A percentile compares a stretch with the other conserved stretches of the same genome.
Conservation (phyloP, 805 yeast genomes). For the Lachancea lanzarotensis region DNA sequence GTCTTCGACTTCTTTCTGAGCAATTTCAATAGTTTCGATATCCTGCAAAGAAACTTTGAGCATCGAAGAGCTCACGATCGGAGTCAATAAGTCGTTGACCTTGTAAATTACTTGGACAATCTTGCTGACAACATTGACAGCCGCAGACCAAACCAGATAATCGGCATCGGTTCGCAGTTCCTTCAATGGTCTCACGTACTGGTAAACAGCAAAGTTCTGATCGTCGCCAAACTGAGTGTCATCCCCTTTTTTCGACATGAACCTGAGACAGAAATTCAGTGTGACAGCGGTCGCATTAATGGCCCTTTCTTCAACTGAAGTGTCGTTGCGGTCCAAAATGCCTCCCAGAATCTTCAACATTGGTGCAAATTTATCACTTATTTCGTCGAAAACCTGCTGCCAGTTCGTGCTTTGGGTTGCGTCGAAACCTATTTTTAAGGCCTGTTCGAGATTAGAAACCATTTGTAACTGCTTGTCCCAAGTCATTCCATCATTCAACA, state of each 20-base stretch:
- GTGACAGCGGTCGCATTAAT: slow-evolving; percentile 38
- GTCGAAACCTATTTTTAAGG: slow-evolving; percentile 30
- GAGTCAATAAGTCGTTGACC: slow-evolving; percentile 27
- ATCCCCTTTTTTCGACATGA: slow-evolving; percentile 24
- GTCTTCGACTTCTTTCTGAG: slow-evolving; percentile 8
- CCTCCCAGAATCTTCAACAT: slow-evolving; percentile 37
- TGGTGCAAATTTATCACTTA: slow-evolving; percentile 51
- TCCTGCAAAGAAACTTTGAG: slow-evolving; percentile 16
- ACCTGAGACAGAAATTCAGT: slow-evolving; percentile 42
- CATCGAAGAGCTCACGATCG: slow-evolving; percentile 20
- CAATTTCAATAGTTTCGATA: slow-evolving; percentile 12
- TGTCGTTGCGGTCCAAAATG: slow-evolving; percentile 25
- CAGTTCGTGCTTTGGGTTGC: slow-evolving; percentile 45
- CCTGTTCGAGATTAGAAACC: slow-evolving; percentile 31
- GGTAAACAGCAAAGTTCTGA: slow-evolving; percentile 36
- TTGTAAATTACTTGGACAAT: slow-evolving; percentile 36
- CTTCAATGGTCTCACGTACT: slow-evolving; percentile 42
- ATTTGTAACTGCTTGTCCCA: slow-evolving; percentile 32
- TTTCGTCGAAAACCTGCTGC: slow-evolving; percentile 44
- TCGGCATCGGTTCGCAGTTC: slow-evolving; percentile 38
- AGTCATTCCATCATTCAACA: slow-evolving; percentile 34
- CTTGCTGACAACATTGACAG: slow-evolving; percentile 36
- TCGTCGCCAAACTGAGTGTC: slow-evolving; percentile 13
- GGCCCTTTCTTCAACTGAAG: slow-evolving; percentile 14
- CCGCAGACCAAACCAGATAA: slow-evolving; percentile 43